Evolutionary conservation across 768 basidiomycete genomes (phyloP), one percentile per base, ranked within the genome.

Genomic region (Auricularia auricula-judae): DNA sequence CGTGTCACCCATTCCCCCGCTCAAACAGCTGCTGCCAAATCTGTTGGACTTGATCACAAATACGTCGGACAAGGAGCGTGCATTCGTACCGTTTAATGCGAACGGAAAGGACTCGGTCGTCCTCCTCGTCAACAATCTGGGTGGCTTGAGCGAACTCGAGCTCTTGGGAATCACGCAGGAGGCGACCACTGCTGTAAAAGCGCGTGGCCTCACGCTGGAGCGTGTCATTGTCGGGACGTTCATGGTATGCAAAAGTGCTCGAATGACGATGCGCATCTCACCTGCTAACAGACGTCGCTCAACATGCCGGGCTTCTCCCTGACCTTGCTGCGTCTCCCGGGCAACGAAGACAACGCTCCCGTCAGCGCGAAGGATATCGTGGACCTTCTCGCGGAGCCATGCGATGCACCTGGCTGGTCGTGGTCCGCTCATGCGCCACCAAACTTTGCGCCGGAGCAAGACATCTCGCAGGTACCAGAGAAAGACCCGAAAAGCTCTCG

Each of bases 291-390:
- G 92, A 93, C 91, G 29, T 91, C 88, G 65, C 81, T 96, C 67
- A 94, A 93, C 74, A 93, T 94, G 90, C 90, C 92, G 36, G 93
- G 93, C 2, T 91, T 95, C 73, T 93, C 91, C 16, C 77, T 96
- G 66, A 89, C 91, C 1, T 79, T 93, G 18, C 79, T 94, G 16
- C 82, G 91, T 8, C 83, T 96, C 10, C 89, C 93, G 0, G 71
- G 75, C 36, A 61, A 75, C 56, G 66, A 76, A 47, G 79, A 81
- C 33, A 70, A 73, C 43, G 74, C 77, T 1, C 78, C 82, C 5
- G 56, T 14, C 23, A 59, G 56, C 23, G 64, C 74, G 2, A 73
- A 77, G 51, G 64, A 79, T 1, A 71, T 93, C 61, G 78, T 92
- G 18, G 82, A 83, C 23, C 81, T 91, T 39, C 80, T 93, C 36